Conservation (phyloP, 805 yeast genomes). For the Kregervanrija pseudodelftensis region DNA sequence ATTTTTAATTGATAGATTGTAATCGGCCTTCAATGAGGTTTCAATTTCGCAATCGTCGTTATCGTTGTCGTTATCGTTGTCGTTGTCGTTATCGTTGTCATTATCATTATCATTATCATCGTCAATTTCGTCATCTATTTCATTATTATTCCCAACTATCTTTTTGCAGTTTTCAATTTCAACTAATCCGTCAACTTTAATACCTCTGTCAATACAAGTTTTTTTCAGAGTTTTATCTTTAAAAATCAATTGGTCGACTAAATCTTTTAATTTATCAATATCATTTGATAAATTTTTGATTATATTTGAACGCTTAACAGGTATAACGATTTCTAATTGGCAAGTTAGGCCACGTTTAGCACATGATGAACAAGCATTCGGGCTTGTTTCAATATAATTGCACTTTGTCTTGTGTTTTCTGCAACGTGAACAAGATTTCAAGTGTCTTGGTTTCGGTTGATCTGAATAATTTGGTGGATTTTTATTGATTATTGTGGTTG, state of each 20-base stretch:
- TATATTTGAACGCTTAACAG: constrained; percentile 41
- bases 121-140: neutral
- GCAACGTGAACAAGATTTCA: constrained; percentile 58
- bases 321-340: constrained; percentile 46
- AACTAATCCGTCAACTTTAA: constrained; percentile 25
- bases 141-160: neutral
- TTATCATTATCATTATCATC: constrained; percentile 3
- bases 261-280: constrained; percentile 23
- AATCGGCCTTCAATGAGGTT: neutral
- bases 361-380: constrained; percentile 54
- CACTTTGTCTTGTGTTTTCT: constrained; percentile 62
- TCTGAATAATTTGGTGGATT: constrained; percentile 15
- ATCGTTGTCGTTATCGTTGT: neutral
- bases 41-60: neutral
- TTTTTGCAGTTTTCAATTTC: constrained; percentile 15
- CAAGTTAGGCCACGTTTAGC: constrained; percentile 44
- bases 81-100: neutral
- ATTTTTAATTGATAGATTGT: too few relatives aligned
- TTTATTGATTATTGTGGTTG: constrained; percentile 16
- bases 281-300: constrained; percentile 28
- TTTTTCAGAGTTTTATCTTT: constrained; percentile 20
- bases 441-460: constrained; percentile 33
- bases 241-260: constrained; percentile 23
- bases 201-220: constrained; percentile 20
- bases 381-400: constrained; percentile 45